A percentile compares a stretch with the other conserved stretches of the same genome.
Conservation (phyloP, 2,329 filamentous ascomycete species). For the Colletotrichum phormii region DNA sequence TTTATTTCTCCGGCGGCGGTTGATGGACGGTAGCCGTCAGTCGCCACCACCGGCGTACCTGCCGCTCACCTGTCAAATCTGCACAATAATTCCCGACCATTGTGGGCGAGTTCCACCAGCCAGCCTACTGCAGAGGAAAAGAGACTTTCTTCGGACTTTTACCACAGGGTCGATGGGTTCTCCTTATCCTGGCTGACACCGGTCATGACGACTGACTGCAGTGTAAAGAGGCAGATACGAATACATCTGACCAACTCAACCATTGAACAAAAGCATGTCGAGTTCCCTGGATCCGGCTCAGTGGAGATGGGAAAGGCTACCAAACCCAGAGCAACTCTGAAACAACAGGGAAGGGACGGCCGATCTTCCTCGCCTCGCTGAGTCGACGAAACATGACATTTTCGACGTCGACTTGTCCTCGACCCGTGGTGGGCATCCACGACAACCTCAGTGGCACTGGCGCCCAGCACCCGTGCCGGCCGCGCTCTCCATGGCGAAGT, state of each 20-base stretch:
- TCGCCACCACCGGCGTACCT: slow-evolving; percentile 15
- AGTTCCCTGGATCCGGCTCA: slow-evolving; percentile 25
- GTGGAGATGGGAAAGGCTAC: slow-evolving; percentile 17
- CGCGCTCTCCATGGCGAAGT: slow-evolving; percentile 11
- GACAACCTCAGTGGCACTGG: slow-evolving; percentile 16
- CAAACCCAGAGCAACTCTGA: slow-evolving; percentile 30
- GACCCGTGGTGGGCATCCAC: slow-evolving; percentile 21
- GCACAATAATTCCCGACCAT: slow-evolving; percentile 29
- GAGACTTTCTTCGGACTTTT: slow-evolving; percentile 11
- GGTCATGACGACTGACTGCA: slow-evolving; percentile 7
- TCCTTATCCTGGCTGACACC: background rate
- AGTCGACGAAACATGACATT: slow-evolving; percentile 36
- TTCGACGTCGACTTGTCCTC: slow-evolving; percentile 31
- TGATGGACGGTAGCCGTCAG: slow-evolving; percentile 8
- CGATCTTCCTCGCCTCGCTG: slow-evolving; percentile 34
- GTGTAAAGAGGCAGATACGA: background rate
- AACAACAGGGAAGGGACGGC: slow-evolving; percentile 34
- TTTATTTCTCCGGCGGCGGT: slow-evolving; percentile 19
- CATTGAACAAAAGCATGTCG: slow-evolving; percentile 1
- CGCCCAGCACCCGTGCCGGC: slow-evolving; percentile 15
- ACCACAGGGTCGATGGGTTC: background rate
- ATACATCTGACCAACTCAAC: background rate
- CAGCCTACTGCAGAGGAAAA: slow-evolving; percentile 13
- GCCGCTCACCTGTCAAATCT: slow-evolving; percentile 31
- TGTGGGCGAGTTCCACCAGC: slow-evolving; percentile 29